Evolutionary conservation across 2,329 filamentous ascomycete genomes (phyloP).

Genomic region (Fusarium camptoceras): DNA sequence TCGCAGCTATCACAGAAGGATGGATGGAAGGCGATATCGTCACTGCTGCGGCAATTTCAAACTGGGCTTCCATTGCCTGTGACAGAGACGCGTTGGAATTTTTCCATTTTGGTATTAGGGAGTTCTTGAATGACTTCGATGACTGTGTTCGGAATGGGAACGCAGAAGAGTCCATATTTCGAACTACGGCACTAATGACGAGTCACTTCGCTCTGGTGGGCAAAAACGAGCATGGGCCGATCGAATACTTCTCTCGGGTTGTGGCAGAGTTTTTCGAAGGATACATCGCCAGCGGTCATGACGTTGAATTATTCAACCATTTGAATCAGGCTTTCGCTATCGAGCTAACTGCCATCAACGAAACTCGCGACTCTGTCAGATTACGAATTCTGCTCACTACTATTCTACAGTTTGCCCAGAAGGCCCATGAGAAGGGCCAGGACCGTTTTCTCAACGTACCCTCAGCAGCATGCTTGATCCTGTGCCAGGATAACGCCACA

Average conservation of each 20-base stretch:
- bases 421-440: not conserved
- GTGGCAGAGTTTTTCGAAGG: conserved; percentile 3
- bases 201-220: not conserved
- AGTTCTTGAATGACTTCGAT: not conserved
- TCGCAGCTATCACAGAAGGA: not conserved
- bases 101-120: conserved; percentile 1
- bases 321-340: not conserved
- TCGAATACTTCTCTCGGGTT: not conserved
- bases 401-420: not conserved
- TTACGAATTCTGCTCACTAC: not conserved
- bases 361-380: not conserved
- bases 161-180: not conserved
- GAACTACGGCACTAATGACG: not conserved
- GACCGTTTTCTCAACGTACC: not conserved
- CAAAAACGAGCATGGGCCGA: not conserved
- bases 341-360: not conserved
- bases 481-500: not conserved
- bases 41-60: not conserved
- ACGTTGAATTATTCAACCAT: not conserved
- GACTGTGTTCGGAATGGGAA: not conserved
- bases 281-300: not conserved
- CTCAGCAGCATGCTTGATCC: not conserved
- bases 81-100: not conserved
- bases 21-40: not conserved
- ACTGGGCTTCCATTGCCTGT: not conserved